Conservation (phyloP, 768 basidiomycete genomes). For the Tricholoma terreum region DNA sequence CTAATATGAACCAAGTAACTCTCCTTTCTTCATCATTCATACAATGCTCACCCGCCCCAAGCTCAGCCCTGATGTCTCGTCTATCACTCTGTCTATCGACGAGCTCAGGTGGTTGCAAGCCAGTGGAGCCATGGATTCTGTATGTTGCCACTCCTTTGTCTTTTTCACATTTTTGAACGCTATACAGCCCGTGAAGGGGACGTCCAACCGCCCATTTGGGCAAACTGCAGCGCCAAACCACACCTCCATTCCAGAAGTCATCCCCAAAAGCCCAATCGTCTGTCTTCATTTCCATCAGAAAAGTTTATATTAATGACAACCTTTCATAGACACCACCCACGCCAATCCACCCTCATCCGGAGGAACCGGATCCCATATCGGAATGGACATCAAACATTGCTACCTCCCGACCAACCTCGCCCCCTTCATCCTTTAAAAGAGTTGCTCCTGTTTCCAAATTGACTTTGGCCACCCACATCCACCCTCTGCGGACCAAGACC, state of each 20-base stretch:
- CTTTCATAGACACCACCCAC: constrained; percentile 11
- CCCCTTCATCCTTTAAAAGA: constrained; percentile 11
- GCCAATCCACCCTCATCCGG: constrained; percentile 7
- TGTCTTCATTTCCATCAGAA: neutral
- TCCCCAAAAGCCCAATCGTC: neutral
- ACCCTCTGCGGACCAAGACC: constrained; percentile 2
- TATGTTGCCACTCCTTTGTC: neutral
- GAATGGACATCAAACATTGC: neutral
- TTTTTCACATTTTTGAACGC: neutral
- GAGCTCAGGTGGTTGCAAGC: constrained; percentile 51
- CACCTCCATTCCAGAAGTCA: neutral
- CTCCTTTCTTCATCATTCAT: neutral
- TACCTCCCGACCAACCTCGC: neutral
- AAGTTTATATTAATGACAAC: constrained; percentile 7
- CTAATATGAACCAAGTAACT: neutral
- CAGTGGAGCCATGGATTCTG: constrained; percentile 21
- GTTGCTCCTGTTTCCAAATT: constrained; percentile 3
- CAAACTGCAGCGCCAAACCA: too few species aligned
- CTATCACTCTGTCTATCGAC: constrained; percentile 38
- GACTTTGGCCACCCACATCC: constrained; percentile 4
- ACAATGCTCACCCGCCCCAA: neutral
- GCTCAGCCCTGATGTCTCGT: constrained; percentile 16
- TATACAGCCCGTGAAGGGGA: neutral
- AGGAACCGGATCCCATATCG: neutral
- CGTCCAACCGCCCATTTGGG: neutral